Evolutionary conservation across 2,329 filamentous ascomycete genomes (phyloP), one percentile per base, ranked within the genome.

Genomic region (Epicoccum sorghinum): DNA sequence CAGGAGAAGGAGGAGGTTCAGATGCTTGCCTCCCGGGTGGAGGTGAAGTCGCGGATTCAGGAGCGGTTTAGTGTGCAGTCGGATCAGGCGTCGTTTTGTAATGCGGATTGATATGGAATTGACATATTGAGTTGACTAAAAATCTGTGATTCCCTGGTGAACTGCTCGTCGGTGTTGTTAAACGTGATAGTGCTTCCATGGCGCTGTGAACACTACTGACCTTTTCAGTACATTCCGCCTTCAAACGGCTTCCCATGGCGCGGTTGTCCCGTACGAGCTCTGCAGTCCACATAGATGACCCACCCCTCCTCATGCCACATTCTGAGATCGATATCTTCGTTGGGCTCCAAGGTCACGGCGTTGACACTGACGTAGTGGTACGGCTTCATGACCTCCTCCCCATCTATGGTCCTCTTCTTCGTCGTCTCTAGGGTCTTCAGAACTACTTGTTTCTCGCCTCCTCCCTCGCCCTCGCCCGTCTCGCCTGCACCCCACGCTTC

Each of bases 241-340:
- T 39, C 22, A 27, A 55, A 33, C n/a, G 57, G 57, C 39, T 53
- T 41, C 23, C 36, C 52, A 4, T 18, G 24, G 4, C 44, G 48
- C 12, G 39, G 22, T 3, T 43, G 27, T 29, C 9, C 49, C 12
- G 49, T 52, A 6, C 25, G 37, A 22, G 56, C 36, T 45, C 57
- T 55, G 27, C 43, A 60, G 39, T 73, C 65, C 4, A 70, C 47
- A 44, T 74, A 75, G 8, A 52, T 52, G 3, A 75, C 41, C 71
- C 70, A 74, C 0, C 61, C 62, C 10, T 73, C 68, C 32, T 74
- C 69, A 52, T 72, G 65, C 67, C 67, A 73, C 53, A 68, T 68
- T 6, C 53, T 65, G 42, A 74, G 52, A 50, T 72, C 67, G 4
- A 70, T 58, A 0, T 65, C 68, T 5, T 66, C 65, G 3, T 58